Percentiles rank a stretch among this genome's conserved stretches.
These are phyloP conservation scores for Tuber microsphaerosporum DNA, from an alignment of 495 filamentous ascomycete genomes.

Conservation along the genomic window DNA sequence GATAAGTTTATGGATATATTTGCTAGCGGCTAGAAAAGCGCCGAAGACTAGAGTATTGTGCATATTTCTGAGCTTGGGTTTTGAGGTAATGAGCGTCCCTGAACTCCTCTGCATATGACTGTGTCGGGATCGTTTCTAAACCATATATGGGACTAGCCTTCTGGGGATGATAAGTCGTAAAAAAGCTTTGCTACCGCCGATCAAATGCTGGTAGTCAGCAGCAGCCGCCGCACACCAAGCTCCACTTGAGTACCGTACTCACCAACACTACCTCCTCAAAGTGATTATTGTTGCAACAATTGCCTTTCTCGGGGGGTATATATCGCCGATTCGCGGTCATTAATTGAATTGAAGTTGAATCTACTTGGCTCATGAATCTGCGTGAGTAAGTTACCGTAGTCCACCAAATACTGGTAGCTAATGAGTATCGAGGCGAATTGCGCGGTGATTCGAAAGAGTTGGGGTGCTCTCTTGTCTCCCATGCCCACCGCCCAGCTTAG, in stretches of 20 bases:
- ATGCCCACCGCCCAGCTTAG: neutral
- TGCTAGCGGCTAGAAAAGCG: too few species aligned
- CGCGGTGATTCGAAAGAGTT: neutral
- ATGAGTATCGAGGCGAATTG: neutral
- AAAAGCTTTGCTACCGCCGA: neutral
- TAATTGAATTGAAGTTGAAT: neutral
- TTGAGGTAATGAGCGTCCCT: too few species aligned
- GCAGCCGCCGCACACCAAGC: neutral
- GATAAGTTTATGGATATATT: too few species aligned
- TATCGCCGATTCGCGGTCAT: neutral
- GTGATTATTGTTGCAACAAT: neutral
- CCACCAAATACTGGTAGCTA: neutral
- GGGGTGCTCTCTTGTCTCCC: neutral
- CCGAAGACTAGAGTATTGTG: too few species aligned
- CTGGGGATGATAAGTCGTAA: neutral
- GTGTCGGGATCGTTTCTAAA: neutral
- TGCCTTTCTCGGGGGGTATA: neutral
- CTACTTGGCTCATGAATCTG: neutral
- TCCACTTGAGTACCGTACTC: neutral
- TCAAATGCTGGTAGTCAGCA: neutral
- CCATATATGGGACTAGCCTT: neutral
- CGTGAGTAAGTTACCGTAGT: neutral
- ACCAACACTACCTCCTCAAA: neutral
- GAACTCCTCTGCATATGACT: neutral
- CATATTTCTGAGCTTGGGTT: too few species aligned